Evolutionary conservation across 305 asterid genomes (phyloP), one percentile per base, ranked within the genome.

Genomic region (Fraxinus velutina): DNA sequence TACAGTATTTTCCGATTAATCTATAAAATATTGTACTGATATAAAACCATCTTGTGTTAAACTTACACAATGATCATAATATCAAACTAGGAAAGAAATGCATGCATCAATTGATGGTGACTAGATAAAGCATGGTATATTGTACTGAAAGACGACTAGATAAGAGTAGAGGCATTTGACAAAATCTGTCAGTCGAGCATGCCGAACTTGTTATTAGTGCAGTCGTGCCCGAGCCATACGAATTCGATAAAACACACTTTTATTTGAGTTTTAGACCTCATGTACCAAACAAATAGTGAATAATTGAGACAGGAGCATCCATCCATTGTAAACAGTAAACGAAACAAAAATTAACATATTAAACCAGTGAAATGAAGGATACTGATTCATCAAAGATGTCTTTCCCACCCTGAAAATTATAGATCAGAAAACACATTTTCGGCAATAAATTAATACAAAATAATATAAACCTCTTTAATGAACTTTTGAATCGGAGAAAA

Each of bases 331-430:
- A 64, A 24, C 3, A 6, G 24, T 7, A 19, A 37, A 37, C 2
- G 12, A 44, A 0, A 10, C 15, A 12, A 39, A 42, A 12, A 22
- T 9, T 1, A 27, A 27, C 2, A 27, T 64, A 22, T 22, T 9
- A 1, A 44, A 22, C n/a, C 2, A 19, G 71, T 47, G 60, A 29
- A 32, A 17, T 0, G 29, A 78, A 82, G 93, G 92, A 92, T 90
- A 92, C 94, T 91, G 94, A 75, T 88, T 89, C 90, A 92, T 85
- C 90, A 92, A 83, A 44, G 93, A 90, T 42, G 96, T 90, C 84
- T 90, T 92, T 64, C 96, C 96, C 85, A 92, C 96, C 90, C 96
- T 92, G 91, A 75, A 75, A 44, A 1, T 44, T 75, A 86, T 74
- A 29, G 44, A 52, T 13, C 50, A 74, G 42, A 62, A 80, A 73